These are phyloP conservation scores for Boletus reticuloceps DNA, from an alignment of 768 basidiomycete species.

Conservation along the genomic window DNA sequence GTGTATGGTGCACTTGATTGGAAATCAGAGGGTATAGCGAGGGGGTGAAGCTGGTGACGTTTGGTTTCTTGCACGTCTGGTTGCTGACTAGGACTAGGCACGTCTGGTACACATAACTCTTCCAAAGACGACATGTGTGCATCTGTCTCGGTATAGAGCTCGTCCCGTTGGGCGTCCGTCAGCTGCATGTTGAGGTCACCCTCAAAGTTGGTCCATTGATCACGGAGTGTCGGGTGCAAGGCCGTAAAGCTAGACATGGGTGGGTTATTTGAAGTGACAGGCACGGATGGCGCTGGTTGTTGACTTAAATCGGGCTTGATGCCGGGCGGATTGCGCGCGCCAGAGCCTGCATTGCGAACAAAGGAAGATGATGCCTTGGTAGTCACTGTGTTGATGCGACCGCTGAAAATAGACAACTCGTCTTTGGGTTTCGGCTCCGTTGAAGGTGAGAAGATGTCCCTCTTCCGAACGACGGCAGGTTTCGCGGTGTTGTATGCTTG, in stretches of 20 bases:
- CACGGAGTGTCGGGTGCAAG: constrained; percentile 55
- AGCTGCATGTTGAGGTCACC: constrained; percentile 52
- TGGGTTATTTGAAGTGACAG: constrained; percentile 29
- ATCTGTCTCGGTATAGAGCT: constrained; percentile 24
- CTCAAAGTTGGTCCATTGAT: constrained; percentile 56
- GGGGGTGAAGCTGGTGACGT: constrained; percentile 23
- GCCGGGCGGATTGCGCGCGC: background rate
- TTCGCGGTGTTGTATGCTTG: constrained; percentile 47
- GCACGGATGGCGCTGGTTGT: constrained; percentile 17
- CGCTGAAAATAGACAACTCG: constrained; percentile 73
- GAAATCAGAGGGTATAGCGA: constrained; percentile 19
- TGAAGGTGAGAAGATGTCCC: constrained; percentile 59
- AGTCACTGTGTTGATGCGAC: constrained; percentile 63
- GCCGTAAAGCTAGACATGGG: constrained; percentile 35
- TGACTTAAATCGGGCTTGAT: constrained; percentile 28
- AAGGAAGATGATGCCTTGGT: constrained; percentile 39
- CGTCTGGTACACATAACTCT: background rate
- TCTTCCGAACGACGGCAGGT: constrained; percentile 41
- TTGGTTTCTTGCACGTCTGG: constrained; percentile 17
- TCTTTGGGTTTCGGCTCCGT: constrained; percentile 49
- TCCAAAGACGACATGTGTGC: constrained; percentile 12
- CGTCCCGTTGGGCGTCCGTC: constrained; percentile 32
- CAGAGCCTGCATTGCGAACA: background rate
- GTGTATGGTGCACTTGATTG: constrained; percentile 5
- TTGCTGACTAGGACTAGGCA: background rate